phyloP scores from a whole-genome alignment of 2,329 filamentous ascomycete species.

The Epicoccum sorghinum region DNA sequence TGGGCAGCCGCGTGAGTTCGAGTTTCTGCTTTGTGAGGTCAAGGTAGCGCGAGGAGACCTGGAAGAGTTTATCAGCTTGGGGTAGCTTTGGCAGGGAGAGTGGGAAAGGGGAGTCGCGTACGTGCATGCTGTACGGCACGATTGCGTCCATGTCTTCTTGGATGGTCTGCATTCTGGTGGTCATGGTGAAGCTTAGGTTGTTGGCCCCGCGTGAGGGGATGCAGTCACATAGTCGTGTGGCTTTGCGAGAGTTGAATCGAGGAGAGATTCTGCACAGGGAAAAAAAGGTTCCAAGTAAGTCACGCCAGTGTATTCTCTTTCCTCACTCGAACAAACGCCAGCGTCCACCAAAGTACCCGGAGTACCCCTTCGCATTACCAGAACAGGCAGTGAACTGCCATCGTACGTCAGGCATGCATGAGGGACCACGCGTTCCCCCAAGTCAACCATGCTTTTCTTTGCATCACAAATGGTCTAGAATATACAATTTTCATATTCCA shows the following conservation, averaged over 20 bases:
- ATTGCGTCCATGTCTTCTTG: conserved; percentile 27
- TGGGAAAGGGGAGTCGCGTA: not conserved
- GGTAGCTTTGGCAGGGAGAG: not conserved
- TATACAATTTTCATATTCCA: conserved; percentile 1
- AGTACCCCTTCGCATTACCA: not conserved
- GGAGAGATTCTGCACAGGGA: not conserved
- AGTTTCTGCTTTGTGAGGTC: conserved; percentile 71
- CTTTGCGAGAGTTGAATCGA: not conserved
- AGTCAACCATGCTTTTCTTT: not conserved
- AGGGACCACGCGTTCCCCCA: conserved; percentile 1
- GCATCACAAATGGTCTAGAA: conserved; percentile 4
- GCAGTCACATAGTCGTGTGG: conserved; percentile 4
- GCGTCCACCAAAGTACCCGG: not conserved
- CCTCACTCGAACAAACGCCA: too few species aligned
- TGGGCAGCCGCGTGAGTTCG: conserved; percentile 35
- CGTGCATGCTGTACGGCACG: conserved; percentile 44
- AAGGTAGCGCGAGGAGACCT: conserved; percentile 67
- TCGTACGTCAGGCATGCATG: conserved; percentile 14
- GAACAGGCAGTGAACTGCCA: conserved; percentile 3
- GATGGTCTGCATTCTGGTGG: conserved; percentile 2
- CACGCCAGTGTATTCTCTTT: too few species aligned
- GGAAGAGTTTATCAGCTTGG: not conserved
- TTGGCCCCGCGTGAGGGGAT: too few species aligned
- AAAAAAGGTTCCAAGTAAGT: too few species aligned
- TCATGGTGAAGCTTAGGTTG: not conserved